Base-by-base conservation (phyloP, 2,329 filamentous ascomycete species). In the Exophiala alcalophila region DNA sequence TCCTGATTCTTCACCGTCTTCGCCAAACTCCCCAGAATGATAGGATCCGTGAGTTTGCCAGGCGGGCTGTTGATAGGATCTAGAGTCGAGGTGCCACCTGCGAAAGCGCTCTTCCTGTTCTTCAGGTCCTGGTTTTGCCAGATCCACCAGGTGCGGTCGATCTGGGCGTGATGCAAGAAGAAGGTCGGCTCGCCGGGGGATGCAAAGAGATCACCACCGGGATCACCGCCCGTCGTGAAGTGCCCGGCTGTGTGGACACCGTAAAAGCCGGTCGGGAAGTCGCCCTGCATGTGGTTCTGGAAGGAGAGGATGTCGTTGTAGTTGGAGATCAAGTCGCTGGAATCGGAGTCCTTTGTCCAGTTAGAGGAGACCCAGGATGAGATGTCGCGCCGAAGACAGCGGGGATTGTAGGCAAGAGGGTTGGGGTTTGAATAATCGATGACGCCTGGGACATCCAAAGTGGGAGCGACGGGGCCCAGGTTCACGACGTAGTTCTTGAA, bases 401-500 rank as follows among this genome's bases (percentile, higher is more conserved):
- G 43, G 9, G 47, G 44, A 28, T 53, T 53, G 27, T 53, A 50
- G 14, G 47, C 48, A 8, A 53, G 40, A 25, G 47, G 47, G 40
- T 50, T 18, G 9, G 43, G 30, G 18, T 5, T 61, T 5, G 28
- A 26, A 26, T 49, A 46, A 30, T 45, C 39, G 35, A 47, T 48
- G 36, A 51, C 41, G 9, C 44, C 47, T 2, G 47, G 44, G 24
- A 47, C 19, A 15, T 27, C 42, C 33, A 51, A 15, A n/a, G 39
- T 48, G 16, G 44, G 55, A 2, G 42, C 38, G 12, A 56, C 49
- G 3, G 61, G 61, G 2, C 61, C 61, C 2, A 64, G 52, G 40
- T 62, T 60, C 15, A 62, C 59, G 2, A 52, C 53, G 32, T 57
- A 55, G 57, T 71, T 66, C 45, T 61, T 44, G 41, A 58, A 58